Percentiles rank a stretch among this genome's conserved stretches.
Conservation (phyloP, 1,284 basidiomycete species). For the Ceratobasidium sp. region DNA sequence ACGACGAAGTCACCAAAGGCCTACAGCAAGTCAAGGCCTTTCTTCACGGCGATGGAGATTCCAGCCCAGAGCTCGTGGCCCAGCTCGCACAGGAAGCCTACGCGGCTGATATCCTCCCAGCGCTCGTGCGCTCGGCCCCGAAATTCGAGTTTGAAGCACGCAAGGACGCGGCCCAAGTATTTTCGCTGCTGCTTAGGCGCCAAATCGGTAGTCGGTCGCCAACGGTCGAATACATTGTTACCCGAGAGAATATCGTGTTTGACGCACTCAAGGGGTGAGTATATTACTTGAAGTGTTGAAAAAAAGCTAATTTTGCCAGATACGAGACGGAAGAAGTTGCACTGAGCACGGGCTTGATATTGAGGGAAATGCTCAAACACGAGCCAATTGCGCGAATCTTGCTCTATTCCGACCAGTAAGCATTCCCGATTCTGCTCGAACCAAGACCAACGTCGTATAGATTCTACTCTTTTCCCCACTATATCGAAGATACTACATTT, state of each 20-base stretch:
- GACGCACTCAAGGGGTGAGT: constrained; percentile 76
- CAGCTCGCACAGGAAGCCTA: constrained; percentile 97
- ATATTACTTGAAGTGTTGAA: no score
- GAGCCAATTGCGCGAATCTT: constrained; percentile 91
- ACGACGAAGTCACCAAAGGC: constrained; percentile 88
- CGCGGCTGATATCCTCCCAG: constrained; percentile 83
- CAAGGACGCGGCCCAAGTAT: constrained; percentile 97
- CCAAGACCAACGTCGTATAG: constrained; percentile 54
- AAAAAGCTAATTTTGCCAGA: constrained; percentile 46
- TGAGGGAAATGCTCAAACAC: constrained; percentile 96
- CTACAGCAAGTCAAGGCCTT: constrained; percentile 88
- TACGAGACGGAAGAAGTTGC: constrained; percentile 96
- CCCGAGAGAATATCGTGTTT: constrained; percentile 89
- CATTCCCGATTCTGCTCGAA: constrained; percentile 41
- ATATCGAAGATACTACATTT: constrained; percentile 97
- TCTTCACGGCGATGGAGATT: constrained; percentile 88
- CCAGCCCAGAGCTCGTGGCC: constrained; percentile 84
- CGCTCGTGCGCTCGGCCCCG: constrained; percentile 81
- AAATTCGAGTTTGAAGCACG: constrained; percentile 95
- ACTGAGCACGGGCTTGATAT: constrained; percentile 97
- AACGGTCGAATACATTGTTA: constrained; percentile 91
- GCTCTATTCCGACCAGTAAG: constrained; percentile 91
- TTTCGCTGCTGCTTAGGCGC: constrained; percentile 92
- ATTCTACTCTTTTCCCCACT: constrained; percentile 96
- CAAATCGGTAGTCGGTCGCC: constrained; percentile 94